Conservation (phyloP, 768 basidiomycete genomes). For the Mycena venus region DNA sequence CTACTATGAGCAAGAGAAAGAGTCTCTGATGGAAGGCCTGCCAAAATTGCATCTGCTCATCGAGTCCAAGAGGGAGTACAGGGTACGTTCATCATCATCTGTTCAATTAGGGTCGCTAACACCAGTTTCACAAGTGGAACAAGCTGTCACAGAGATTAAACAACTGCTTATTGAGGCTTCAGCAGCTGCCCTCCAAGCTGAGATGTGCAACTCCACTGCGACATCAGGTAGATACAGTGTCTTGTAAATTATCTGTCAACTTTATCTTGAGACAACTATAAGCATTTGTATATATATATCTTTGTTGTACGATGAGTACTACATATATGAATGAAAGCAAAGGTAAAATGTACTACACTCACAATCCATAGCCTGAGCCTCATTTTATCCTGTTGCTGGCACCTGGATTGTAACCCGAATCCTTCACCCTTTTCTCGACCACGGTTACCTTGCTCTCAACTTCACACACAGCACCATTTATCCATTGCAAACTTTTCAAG, state of each 20-base stretch:
- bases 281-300: not conserved
- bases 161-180: conserved; percentile 93
- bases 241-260: conserved; percentile 57
- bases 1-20: conserved; percentile 93
- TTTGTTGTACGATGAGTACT: not conserved
- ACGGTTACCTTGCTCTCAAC: conserved; percentile 85
- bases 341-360: not conserved
- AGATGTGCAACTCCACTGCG: conserved; percentile 86
- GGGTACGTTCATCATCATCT: conserved; percentile 66
- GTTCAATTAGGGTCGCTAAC: conserved; percentile 12
- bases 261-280: not conserved
- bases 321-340: not conserved
- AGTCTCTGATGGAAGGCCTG: conserved; percentile 90
- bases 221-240: conserved; percentile 88
- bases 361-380: conserved; percentile 50
- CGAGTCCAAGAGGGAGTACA: conserved; percentile 96
- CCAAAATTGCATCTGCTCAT: conserved; percentile 97
- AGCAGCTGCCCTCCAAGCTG: conserved; percentile 89
- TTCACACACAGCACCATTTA: conserved; percentile 86
- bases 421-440: conserved; percentile 77
- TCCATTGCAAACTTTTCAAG: conserved; percentile 93
- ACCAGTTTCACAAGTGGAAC: conserved; percentile 76
- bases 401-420: conserved; percentile 54
- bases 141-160: conserved; percentile 96
- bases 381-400: conserved; percentile 49